Conservation (phyloP, 495 filamentous ascomycete species). For the Penicillium canescens region DNA sequence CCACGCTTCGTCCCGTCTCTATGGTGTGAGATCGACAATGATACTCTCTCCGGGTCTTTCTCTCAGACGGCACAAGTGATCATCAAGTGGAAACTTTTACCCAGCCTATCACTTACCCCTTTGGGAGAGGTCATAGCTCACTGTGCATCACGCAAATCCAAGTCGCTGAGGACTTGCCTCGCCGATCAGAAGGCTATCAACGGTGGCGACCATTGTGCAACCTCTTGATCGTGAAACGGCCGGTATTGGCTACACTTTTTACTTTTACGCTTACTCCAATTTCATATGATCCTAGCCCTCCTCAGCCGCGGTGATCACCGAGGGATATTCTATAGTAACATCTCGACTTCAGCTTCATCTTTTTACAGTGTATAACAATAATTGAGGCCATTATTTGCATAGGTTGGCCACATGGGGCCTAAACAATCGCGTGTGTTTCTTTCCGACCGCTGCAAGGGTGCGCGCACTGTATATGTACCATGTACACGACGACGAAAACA, state of each 20-base stretch:
- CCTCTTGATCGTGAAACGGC: conserved; percentile 27
- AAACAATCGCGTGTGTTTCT: conserved; percentile 4
- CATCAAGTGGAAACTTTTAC: conserved; percentile 18
- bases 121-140: background rate
- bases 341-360: background rate
- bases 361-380: background rate
- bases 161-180: conserved; percentile 19
- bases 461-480: background rate
- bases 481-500: background rate
- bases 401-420: conserved; percentile 15
- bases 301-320: conserved; percentile 7
- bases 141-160: conserved; percentile 4
- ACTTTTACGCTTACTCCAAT: conserved; percentile 9
- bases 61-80: conserved; percentile 7
- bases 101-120: conserved; percentile 20
- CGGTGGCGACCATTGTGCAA: conserved; percentile 26
- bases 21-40: background rate
- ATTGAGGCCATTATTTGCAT: background rate
- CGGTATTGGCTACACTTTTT: conserved; percentile 19
- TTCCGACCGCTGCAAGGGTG: conserved; percentile 8
- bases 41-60: no score
- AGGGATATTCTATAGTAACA: background rate
- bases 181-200: conserved; percentile 24
- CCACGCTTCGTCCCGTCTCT: background rate
- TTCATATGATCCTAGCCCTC: conserved; percentile 25